Evolutionary conservation across 2,329 filamentous ascomycete genomes (phyloP), one percentile per base, ranked within the genome.

Genomic region (Verticillium alfalfae): DNA sequence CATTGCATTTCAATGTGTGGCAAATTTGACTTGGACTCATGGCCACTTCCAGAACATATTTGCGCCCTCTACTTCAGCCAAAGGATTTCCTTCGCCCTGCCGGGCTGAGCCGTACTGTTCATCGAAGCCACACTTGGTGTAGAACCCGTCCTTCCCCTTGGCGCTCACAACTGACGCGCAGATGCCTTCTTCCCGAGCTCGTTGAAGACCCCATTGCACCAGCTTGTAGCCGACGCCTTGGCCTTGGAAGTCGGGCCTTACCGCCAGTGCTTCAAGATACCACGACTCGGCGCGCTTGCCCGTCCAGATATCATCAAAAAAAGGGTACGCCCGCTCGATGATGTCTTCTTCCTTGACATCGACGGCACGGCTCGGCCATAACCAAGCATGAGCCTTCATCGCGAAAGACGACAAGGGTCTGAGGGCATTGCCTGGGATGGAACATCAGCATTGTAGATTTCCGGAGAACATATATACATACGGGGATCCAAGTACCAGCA

Each of bases 181-280:
- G n/a, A 79, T 64, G 0, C 68, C 69, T 12, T 79, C 77, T 13
- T 67, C 60, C 55, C 71, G 64, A 0, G 77, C 75, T 39, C 69
- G 66, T 1, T 75, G 67, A 0, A 81, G 64, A 0, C 79, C 79
- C 77, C 76, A 79, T 31, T 68, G 60, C 12, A 79, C 77, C 8
- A 82, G 70, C 31, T 65, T 65, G 5, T 68, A 70, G 1, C 78
- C 79, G 12, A 75, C 60, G 2, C 72, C 74, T 45, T 66, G 66
- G 5, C 74, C 70, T 56, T 80, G 77, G 34, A 70, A 72, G 5
- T 72, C 70, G 0, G 78, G 79, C 56, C 76, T 71, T 1, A 78
- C 70, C n/a, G 70, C 71, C 8, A 78, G 65, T 2, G 70, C 60
- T 5, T 75, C 70, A 3, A 81, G 70, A 57, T 74, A 76, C 75